phyloP scores from a whole-genome alignment of 2,329 filamentous ascomycete genomes.

The Alternaria sp. region DNA sequence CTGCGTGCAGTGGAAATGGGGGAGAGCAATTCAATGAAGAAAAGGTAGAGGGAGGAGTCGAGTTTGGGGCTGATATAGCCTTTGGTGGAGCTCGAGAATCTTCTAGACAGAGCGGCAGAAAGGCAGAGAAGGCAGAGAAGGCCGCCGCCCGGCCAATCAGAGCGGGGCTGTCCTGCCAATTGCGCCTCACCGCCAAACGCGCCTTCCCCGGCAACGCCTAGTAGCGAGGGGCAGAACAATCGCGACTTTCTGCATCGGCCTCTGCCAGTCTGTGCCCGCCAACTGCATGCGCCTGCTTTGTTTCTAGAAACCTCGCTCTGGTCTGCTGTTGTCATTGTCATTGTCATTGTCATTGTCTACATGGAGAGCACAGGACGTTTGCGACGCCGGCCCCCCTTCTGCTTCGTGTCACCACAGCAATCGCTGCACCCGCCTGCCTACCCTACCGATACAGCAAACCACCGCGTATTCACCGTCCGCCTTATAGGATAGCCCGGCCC shows the following conservation, averaged over 20 bases:
- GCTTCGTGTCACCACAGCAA: slow-evolving; percentile 6
- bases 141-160: slow-evolving; percentile 37
- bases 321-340: background rate
- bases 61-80: slow-evolving; percentile 45
- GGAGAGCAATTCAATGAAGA: slow-evolving; percentile 40
- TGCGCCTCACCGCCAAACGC: slow-evolving; percentile 38
- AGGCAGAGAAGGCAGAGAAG: slow-evolving; percentile 44
- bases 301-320: slow-evolving; percentile 4
- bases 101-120: slow-evolving; percentile 51
- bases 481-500: too few species aligned
- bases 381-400: background rate
- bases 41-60: slow-evolving; percentile 32
- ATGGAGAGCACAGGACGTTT: background rate
- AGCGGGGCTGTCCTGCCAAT: slow-evolving; percentile 14
- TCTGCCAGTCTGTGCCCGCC: slow-evolving; percentile 11
- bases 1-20: slow-evolving; percentile 25
- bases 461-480: background rate
- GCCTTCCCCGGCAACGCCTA: slow-evolving; percentile 30
- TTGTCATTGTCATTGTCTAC: background rate
- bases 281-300: background rate
- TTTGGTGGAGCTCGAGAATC: slow-evolving; percentile 49
- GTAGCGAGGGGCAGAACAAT: slow-evolving; percentile 27
- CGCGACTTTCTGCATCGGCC: slow-evolving; percentile 16
- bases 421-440: slow-evolving; percentile 12
- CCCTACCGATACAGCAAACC: background rate